A percentile compares a stretch with the other conserved stretches of the same genome.
phyloP scores from a whole-genome alignment of 306 rosid species.

The Sicyos edulis region DNA sequence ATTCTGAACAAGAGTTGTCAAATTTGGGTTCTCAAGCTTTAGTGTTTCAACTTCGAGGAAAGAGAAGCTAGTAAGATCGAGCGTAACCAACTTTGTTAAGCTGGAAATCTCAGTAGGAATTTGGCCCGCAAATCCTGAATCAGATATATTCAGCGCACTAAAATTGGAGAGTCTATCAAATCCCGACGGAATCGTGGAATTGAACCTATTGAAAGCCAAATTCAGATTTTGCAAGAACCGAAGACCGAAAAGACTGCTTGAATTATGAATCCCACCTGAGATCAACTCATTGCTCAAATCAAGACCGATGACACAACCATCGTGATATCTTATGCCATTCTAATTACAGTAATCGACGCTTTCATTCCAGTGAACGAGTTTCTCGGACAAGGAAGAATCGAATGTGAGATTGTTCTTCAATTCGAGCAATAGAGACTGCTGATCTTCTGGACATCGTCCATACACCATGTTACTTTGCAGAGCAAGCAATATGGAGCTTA shows the following conservation, averaged over 20 bases:
- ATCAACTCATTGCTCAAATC: constrained; percentile 18
- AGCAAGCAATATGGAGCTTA: too few species aligned
- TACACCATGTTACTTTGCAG: too few species aligned
- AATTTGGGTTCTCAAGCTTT: constrained; percentile 22
- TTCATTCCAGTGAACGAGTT: constrained; percentile 31
- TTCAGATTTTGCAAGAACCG: constrained; percentile 15
- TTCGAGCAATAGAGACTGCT: constrained; percentile 32
- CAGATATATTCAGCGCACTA: constrained; percentile 19
- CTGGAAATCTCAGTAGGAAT: constrained; percentile 25
- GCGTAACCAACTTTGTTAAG: constrained; percentile 25
- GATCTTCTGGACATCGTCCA: constrained; percentile 33
- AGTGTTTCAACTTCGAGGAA: not conserved
- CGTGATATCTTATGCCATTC: constrained; percentile 34
- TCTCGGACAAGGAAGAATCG: not conserved
- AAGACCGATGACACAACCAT: constrained; percentile 24
- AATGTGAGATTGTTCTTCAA: constrained; percentile 33
- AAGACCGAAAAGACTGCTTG: constrained; percentile 26
- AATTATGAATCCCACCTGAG: constrained; percentile 2
- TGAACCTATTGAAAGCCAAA: constrained; percentile 24
- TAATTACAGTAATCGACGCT: constrained; percentile 35
- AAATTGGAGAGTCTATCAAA: constrained; percentile 11
- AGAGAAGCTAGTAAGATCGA: constrained; percentile 23
- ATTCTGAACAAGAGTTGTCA: constrained; percentile 16
- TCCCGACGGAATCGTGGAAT: constrained; percentile 3
- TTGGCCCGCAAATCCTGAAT: constrained; percentile 21